Percentiles rank a stretch among this genome's conserved stretches.
phyloP scores from a whole-genome alignment of 352 stramenopile species.

The Phytopythium aichiense region DNA sequence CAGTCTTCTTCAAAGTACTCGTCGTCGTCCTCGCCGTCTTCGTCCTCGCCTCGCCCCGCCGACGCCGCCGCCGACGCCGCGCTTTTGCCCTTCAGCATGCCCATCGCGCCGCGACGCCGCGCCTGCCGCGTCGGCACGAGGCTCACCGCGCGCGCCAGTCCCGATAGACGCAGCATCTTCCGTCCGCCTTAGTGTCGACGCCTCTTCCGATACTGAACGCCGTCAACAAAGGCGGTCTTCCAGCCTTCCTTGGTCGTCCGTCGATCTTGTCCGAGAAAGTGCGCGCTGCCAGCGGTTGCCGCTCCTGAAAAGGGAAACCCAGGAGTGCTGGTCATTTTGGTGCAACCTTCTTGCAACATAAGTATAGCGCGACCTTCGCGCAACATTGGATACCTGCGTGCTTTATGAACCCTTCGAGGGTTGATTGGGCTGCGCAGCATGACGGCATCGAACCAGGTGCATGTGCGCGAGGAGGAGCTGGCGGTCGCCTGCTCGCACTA shows the following conservation, averaged over 20 bases:
- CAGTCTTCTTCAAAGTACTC: conserved; percentile 42
- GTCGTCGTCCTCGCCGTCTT: conserved; percentile 31
- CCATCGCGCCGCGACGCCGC: conserved; percentile 12
- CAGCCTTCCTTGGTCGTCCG: not conserved
- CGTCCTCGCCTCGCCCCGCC: conserved; percentile 17
- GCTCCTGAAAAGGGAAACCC: not conserved
- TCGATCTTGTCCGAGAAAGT: conserved; percentile 2
- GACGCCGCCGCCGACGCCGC: conserved; percentile 10
- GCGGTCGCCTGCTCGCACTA: conserved; percentile 4
- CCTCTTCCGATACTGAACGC: no score
- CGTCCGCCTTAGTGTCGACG: not conserved
- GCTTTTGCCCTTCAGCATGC: conserved; percentile 12
- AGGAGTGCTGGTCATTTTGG: not conserved
- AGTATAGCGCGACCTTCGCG: not conserved
- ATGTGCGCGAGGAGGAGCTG: not conserved
- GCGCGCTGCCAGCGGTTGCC: conserved; percentile 1
- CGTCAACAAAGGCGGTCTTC: not conserved
- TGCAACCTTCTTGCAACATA: not conserved
- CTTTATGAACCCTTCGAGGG: conserved; percentile 3
- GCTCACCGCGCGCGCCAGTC: conserved; percentile 44
- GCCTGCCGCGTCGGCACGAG: conserved; percentile 33
- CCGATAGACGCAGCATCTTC: conserved; percentile 54
- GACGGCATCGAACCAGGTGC: not conserved
- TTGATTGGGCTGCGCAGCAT: conserved; percentile 1
- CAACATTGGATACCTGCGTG: not conserved